Percentiles rank a stretch among this genome's conserved stretches.
These are phyloP conservation scores for Leishmania amazonensis DNA, from an alignment of 208 protist species.

Conservation along the genomic window DNA sequence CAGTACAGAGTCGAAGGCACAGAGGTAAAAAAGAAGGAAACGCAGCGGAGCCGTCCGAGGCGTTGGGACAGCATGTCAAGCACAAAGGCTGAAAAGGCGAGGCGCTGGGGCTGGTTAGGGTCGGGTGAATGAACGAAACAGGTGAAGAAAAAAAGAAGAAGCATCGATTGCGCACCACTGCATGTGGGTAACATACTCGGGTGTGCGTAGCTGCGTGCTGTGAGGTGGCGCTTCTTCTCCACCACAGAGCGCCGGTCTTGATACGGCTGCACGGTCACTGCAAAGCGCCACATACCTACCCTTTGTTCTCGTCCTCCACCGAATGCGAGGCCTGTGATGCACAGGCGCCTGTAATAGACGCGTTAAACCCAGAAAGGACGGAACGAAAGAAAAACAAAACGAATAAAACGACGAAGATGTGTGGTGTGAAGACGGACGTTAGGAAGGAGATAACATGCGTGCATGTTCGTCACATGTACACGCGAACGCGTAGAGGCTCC, in stretches of 20 bases:
- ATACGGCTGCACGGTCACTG: not conserved
- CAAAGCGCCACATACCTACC: not conserved
- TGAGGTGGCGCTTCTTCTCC: not conserved
- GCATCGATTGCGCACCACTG: not conserved
- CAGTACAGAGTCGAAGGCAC: not conserved
- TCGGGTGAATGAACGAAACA: not conserved
- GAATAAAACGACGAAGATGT: not conserved
- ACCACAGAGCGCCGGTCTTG: not conserved
- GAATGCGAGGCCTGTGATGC: not conserved
- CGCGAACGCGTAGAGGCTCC: not conserved
- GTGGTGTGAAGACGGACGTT: too few species aligned
- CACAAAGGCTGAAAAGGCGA: not conserved
- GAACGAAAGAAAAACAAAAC: too few species aligned
- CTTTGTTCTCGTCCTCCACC: not conserved
- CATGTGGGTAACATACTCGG: not conserved
- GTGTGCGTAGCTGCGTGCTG: not conserved
- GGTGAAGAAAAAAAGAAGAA: not conserved
- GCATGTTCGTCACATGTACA: not conserved
- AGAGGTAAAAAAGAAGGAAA: not conserved
- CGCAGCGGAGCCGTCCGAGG: not conserved
- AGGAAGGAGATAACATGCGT: not conserved
- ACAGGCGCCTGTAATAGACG: not conserved
- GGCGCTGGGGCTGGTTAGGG: too few species aligned
- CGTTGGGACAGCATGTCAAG: not conserved
- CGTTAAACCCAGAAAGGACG: not conserved